Conservation (phyloP, 306 rosid genomes). For the Castanea mollissima region DNA sequence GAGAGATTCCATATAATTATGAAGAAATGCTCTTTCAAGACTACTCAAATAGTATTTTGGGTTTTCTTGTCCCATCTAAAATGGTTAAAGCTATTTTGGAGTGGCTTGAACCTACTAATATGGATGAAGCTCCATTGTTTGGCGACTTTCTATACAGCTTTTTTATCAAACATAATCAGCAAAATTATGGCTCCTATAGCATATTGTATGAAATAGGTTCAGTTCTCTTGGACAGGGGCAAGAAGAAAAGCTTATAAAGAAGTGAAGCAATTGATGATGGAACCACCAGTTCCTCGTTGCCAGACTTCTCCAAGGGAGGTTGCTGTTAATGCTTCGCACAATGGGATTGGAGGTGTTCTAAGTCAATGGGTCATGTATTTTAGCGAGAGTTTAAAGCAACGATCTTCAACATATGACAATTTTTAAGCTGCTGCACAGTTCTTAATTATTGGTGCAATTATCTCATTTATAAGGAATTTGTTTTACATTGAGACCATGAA, state of each 20-base stretch:
- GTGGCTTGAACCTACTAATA: background rate
- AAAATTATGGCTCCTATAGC: background rate
- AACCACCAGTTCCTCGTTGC: background rate
- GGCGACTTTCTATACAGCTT: background rate
- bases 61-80: background rate
- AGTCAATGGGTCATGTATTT: background rate
- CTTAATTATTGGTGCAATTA: background rate
- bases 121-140: background rate
- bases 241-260: background rate
- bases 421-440: background rate
- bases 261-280: background rate
- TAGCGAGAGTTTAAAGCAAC: background rate
- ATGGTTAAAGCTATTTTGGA: background rate
- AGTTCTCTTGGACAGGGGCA: background rate
- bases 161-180: background rate
- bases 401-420: background rate
- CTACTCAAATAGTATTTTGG: background rate
- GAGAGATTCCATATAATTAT: background rate
- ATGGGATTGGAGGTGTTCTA: background rate
- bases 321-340: background rate
- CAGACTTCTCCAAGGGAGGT: background rate
- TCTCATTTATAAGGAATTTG: background rate
- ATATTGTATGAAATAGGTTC: background rate
- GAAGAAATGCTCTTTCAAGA: too few species aligned
- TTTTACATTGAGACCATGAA: background rate